Base-by-base conservation (phyloP, 179 eudicot genomes). In the Corrigiola litoralis region DNA sequence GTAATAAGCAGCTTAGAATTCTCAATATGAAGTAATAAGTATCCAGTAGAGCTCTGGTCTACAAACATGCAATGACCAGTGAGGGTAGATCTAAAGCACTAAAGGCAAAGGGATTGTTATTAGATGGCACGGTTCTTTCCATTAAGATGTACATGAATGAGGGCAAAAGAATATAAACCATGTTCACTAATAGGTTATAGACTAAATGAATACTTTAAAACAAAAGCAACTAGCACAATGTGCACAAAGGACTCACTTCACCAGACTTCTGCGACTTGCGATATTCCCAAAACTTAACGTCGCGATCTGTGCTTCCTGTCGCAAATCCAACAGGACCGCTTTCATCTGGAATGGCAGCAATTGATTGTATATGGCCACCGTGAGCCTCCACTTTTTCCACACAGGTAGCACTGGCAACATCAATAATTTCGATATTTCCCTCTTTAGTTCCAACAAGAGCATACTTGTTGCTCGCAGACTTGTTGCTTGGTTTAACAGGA, bases 261-360 rank as follows among this genome's bases (percentile, higher is more conserved):
- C 84, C 85, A 65, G 88, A 45, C 65, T 78, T 84, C 59, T 82
- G 68, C 29, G 52, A 47, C 47, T 61, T 74, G 57, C 79, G 65
- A 72, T 88, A 94, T 31, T 86, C 90, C 99, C 99, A 94, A 61
- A 90, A 88, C 81, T 94, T 94, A 57, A 90, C 88, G 70, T 94
- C 99, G 20, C 88, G 94, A 66, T 94, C 99, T 63, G 88, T 67
- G 72, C 99, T 91, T 70, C 99, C 99, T 5, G 90, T 87, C 48
- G 88, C 79, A 75, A 94, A 88, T 51, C 99, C 97, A 59, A 88
- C 78, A 71, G 86, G 85, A 61, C 97, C 97, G 59, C 70, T 81
- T 50, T 80, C 90, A 81, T 88, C 91, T 40, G 95, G 85, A 40
- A 83, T 57, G 31, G 87, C 65, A 41, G 76, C 80, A 72, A 94